Percentiles rank a stretch among this genome's conserved stretches.
Conservation (phyloP, 225 moss, liverwort and hornwort genomes). For the Polytrichum formosum region DNA sequence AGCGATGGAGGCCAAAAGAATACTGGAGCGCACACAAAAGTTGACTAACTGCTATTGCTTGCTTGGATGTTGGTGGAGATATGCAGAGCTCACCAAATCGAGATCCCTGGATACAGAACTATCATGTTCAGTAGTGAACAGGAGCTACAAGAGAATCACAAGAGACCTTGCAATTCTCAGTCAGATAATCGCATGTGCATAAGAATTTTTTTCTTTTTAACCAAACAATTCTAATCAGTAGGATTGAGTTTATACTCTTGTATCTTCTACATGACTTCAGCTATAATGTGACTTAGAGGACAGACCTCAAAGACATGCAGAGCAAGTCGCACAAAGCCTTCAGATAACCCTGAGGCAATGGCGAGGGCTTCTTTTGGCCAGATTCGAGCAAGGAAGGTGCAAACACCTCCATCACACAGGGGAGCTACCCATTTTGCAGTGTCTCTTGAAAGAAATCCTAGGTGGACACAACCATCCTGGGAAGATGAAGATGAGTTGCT, state of each 20-base stretch:
- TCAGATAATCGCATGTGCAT: too few relatives aligned
- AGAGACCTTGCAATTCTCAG: too few relatives aligned
- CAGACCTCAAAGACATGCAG: constrained; percentile 39
- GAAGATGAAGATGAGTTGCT: constrained; percentile 9
- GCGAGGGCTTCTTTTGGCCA: constrained; percentile 35
- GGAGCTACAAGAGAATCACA: too few relatives aligned
- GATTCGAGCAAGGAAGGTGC: constrained; percentile 38
- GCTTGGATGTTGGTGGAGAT: constrained; percentile 12
- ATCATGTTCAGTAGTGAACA: too few relatives aligned
- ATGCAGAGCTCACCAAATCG: constrained; percentile 22
- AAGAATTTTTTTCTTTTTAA: too few relatives aligned
- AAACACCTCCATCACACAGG: constrained; percentile 40
- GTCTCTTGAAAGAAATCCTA: constrained; percentile 43
- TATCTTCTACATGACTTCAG: too few relatives aligned
- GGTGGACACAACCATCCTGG: constrained; percentile 18
- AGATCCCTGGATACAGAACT: constrained; percentile 20
- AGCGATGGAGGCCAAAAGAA: constrained; percentile 44
- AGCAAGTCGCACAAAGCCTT: constrained; percentile 28
- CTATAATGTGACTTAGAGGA: background rate
- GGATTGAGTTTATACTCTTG: too few relatives aligned
- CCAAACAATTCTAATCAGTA: too few relatives aligned
- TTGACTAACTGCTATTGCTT: constrained; percentile 25
- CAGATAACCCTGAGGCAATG: constrained; percentile 30
- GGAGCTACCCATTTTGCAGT: constrained; percentile 50
- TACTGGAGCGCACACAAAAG: constrained; percentile 33